These are phyloP conservation scores for Sordariomycetes sp. DNA, from an alignment of 2,329 filamentous ascomycete genomes.

Conservation along the genomic window DNA sequence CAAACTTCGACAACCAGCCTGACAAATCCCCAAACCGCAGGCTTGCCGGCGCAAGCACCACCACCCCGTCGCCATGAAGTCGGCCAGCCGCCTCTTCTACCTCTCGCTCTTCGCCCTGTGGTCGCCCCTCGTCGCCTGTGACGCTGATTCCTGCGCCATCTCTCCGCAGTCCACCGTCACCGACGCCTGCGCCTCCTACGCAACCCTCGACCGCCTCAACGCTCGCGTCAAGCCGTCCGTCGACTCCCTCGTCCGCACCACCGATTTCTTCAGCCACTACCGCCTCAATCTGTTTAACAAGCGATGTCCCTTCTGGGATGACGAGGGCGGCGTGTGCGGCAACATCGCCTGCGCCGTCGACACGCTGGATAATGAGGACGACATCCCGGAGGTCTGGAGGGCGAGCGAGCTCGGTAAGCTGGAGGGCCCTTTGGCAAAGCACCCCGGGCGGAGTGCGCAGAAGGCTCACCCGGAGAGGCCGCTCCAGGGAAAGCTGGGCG, in stretches of 20 bases:
- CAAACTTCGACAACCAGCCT: too few relatives aligned
- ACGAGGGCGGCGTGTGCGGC: constrained; percentile 87
- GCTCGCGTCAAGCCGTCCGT: constrained; percentile 65
- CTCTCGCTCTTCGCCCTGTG: constrained; percentile 48
- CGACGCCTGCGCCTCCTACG: constrained; percentile 91
- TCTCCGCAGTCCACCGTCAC: constrained; percentile 62
- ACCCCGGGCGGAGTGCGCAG: constrained; percentile 70
- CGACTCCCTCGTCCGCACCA: constrained; percentile 71
- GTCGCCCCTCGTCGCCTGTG: constrained; percentile 37
- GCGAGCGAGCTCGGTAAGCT: constrained; percentile 87
- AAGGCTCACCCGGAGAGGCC: constrained; percentile 63
- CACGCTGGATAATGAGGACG: constrained; percentile 89
- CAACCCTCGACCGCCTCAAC: constrained; percentile 81
- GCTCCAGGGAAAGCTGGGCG: constrained; percentile 73
- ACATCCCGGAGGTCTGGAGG: constrained; percentile 86
- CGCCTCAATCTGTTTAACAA: constrained; percentile 91
- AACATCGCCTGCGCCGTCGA: constrained; percentile 96
- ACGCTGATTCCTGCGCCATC: constrained; percentile 66
- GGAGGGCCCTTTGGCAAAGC: constrained; percentile 81
- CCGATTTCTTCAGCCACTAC: constrained; percentile 98
- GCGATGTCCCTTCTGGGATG: constrained; percentile 91
- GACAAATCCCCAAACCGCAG: too few relatives aligned
- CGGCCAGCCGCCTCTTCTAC: constrained; percentile 45
- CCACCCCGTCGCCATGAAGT: constrained; percentile 33
- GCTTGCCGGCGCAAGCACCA: too few relatives aligned